Evolutionary conservation across 2,329 filamentous ascomycete species (phyloP), one percentile per base, ranked within the genome.

Genomic region (Xylariomycetidae sp.): DNA sequence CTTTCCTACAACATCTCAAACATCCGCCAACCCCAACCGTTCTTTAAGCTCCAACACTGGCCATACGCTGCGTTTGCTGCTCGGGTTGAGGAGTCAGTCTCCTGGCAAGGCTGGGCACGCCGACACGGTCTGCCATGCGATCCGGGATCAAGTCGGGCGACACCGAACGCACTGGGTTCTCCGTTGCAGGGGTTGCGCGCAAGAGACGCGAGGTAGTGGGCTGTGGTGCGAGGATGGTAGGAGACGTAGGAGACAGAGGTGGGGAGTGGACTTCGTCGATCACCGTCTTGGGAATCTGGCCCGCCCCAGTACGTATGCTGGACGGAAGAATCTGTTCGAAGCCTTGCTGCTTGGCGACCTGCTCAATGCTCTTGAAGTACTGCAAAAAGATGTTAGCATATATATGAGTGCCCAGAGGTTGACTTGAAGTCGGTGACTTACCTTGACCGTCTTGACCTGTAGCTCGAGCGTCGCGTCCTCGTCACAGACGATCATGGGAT

Each of bases 401-500:
- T 22, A 16, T 14, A 10, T 24, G 18, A 15, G 18, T 15, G n/a
- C n/a, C n/a, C n/a, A n/a, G n/a, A n/a, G n/a, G n/a, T n/a, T n/a
- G n/a, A n/a, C n/a, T n/a, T n/a, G n/a, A 6, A 14, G 10, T 13
- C 14, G 20, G 19, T 6, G 17, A 20, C 56, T 49, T 56, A 71
- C 72, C 64, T 72, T 76, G 49, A 85, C 81, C 0, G 81, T 85
- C 65, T 85, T 85, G 41, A 85, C 80, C 54, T 80, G 79, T 32
- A 85, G 64, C 56, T 85, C 80, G 10, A 82, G 63, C 2, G 81
- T 85, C 12, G 81, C 80, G 53, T 90, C 85, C 49, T 90, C 84
- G 50, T 93, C 86, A 28, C 83, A 84, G 8, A 90, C 84, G 45
- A 92, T 79, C 69, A 92, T 78, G 33, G 85, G 80, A 50, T 89